phyloP scores from a whole-genome alignment of 1,139 yeast genomes.

The Wickerhamomyces sp. region DNA sequence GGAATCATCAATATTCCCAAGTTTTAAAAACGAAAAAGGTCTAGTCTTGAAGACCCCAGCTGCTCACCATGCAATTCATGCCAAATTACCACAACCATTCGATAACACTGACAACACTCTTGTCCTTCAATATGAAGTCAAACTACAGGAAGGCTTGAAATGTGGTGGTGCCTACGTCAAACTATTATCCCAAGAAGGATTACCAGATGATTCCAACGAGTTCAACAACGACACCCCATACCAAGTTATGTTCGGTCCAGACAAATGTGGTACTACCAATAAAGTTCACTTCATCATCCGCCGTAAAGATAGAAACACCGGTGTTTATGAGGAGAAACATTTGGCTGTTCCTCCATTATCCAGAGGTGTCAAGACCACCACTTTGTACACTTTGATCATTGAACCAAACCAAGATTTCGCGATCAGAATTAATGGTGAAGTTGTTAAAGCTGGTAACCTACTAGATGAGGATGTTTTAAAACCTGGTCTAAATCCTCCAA shows the following conservation, averaged over 20 bases:
- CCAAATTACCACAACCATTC: conserved; percentile 49
- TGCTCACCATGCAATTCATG: conserved; percentile 75
- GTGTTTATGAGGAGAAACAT: conserved; percentile 63
- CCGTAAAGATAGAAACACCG: conserved; percentile 52
- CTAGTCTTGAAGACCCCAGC: conserved; percentile 72
- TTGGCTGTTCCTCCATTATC: conserved; percentile 65
- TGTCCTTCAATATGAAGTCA: conserved; percentile 86
- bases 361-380: conserved; percentile 46
- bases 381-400: conserved; percentile 75
- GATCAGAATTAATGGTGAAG: conserved; percentile 76
- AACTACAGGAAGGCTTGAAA: conserved; percentile 66
- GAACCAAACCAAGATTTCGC: conserved; percentile 64
- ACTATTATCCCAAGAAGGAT: conserved; percentile 51
- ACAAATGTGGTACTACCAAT: conserved; percentile 77
- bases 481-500: conserved; percentile 65
- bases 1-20: conserved; percentile 53
- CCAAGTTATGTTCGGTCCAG: conserved; percentile 94
- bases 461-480: conserved; percentile 46
- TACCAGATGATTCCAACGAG: conserved; percentile 36
- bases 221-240: conserved; percentile 66
- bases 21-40: conserved; percentile 62
- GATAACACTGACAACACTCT: conserved; percentile 57
- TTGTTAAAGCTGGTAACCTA: conserved; percentile 64
- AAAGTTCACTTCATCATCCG: conserved; percentile 73
- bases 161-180: conserved; percentile 93